Conservation (phyloP, 2,329 filamentous ascomycete genomes). For the Thelonectria rubi region DNA sequence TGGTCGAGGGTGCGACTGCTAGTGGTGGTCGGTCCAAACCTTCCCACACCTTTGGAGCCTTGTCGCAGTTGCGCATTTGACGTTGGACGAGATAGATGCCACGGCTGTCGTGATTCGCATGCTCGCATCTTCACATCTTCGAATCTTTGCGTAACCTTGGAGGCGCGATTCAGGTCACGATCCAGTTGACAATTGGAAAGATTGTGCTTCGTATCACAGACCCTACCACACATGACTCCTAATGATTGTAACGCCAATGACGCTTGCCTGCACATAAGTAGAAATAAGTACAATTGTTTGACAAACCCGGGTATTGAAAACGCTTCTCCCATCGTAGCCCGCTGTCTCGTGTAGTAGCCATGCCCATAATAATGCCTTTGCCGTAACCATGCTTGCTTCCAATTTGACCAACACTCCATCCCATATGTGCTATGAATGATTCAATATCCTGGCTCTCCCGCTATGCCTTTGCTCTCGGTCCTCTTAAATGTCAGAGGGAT, state of each 20-base stretch:
- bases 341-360: slow-evolving; percentile 19
- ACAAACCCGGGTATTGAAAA: slow-evolving; percentile 35
- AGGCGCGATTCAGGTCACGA: no score
- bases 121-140: no score
- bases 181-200: background rate
- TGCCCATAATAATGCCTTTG: slow-evolving; percentile 21
- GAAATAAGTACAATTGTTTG: slow-evolving; percentile 24
- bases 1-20: background rate
- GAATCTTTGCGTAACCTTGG: no score
- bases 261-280: background rate
- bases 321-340: slow-evolving; percentile 19
- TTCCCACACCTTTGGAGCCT: background rate
- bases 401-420: slow-evolving; percentile 10
- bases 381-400: slow-evolving; percentile 18
- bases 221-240: background rate
- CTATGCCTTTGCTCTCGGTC: slow-evolving; percentile 1
- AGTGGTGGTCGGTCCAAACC: background rate
- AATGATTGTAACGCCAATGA: slow-evolving; percentile 7
- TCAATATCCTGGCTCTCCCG: slow-evolving; percentile 6
- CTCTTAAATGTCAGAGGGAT: background rate
- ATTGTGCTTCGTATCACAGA: background rate
- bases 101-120: no score
- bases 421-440: slow-evolving; percentile 19
- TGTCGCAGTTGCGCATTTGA: no score
- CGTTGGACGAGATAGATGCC: no score